These are phyloP conservation scores for Globisporangium okanoganense DNA, from an alignment of 352 stramenopile genomes.

Conservation along the genomic window DNA sequence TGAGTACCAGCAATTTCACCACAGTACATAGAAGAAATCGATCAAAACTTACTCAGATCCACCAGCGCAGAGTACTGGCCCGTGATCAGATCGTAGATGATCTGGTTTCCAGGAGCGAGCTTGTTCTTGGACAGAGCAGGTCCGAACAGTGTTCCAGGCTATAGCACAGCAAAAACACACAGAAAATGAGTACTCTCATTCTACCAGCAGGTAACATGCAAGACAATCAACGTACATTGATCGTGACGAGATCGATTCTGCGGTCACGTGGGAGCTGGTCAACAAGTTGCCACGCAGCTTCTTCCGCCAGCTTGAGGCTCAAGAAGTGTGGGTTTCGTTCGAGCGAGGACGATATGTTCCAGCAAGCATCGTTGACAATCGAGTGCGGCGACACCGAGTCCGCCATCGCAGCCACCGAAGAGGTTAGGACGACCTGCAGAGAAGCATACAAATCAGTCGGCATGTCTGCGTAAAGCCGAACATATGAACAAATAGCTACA, in stretches of 20 bases:
- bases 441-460: not conserved
- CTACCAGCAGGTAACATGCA: not conserved
- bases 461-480: not conserved
- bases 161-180: not conserved
- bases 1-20: not conserved
- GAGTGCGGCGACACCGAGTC: conserved; percentile 71
- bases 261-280: conserved; percentile 79
- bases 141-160: conserved; percentile 80
- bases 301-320: conserved; percentile 83
- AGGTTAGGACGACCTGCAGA: conserved; percentile 69
- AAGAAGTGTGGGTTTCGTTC: conserved; percentile 87
- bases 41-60: conserved; percentile 58
- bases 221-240: conserved; percentile 49
- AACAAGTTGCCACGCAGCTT: conserved; percentile 85
- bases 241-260: conserved; percentile 83
- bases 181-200: not conserved
- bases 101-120: conserved; percentile 75
- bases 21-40: not conserved
- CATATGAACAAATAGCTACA: not conserved
- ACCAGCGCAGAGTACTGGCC: conserved; percentile 85
- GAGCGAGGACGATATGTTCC: conserved; percentile 82
- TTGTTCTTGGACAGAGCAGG: conserved; percentile 83
- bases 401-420: conserved; percentile 82
- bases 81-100: conserved; percentile 86
- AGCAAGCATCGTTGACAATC: conserved; percentile 82